Conservation (phyloP, 139 green algal species). For the Chlorella vulgaris region DNA sequence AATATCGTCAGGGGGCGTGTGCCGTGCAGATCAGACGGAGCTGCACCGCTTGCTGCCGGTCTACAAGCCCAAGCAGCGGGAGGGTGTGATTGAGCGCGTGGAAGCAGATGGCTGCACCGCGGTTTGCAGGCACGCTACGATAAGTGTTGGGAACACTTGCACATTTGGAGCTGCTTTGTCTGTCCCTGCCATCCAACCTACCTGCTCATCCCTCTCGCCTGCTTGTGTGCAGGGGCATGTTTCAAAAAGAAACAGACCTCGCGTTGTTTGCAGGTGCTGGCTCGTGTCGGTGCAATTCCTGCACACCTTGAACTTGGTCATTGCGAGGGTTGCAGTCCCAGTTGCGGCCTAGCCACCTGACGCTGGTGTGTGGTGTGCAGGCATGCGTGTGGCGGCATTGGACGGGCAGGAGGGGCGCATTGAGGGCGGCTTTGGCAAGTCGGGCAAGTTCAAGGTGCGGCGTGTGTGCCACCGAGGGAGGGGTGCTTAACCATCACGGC, state of each 20-base stretch:
- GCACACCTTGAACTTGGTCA: no score
- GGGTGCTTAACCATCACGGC: not conserved
- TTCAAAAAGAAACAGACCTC: slow-evolving; percentile 96
- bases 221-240: slow-evolving; percentile 65
- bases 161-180: not conserved
- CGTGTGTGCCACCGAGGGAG: not conserved
- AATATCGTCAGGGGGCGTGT: no score
- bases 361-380: slow-evolving; percentile 23
- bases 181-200: not conserved
- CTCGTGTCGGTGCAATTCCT: no score
- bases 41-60: slow-evolving; percentile 64
- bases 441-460: slow-evolving; percentile 82
- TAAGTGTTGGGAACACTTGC: not conserved
- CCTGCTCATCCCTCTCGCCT: not conserved
- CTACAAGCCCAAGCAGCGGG: slow-evolving; percentile 83
- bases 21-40: slow-evolving; percentile 22
- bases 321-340: no score
- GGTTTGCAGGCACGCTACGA: slow-evolving; percentile 64
- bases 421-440: slow-evolving; percentile 84
- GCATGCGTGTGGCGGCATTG: slow-evolving; percentile 69
- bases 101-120: slow-evolving; percentile 67
- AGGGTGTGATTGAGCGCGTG: slow-evolving; percentile 80
- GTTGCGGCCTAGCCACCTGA: not conserved
- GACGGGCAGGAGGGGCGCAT: slow-evolving; percentile 63
- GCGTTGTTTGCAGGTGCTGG: slow-evolving; percentile 64